These are phyloP conservation scores for Pichia thaimueangensis DNA, from an alignment of 805 yeast genomes.

Conservation along the genomic window DNA sequence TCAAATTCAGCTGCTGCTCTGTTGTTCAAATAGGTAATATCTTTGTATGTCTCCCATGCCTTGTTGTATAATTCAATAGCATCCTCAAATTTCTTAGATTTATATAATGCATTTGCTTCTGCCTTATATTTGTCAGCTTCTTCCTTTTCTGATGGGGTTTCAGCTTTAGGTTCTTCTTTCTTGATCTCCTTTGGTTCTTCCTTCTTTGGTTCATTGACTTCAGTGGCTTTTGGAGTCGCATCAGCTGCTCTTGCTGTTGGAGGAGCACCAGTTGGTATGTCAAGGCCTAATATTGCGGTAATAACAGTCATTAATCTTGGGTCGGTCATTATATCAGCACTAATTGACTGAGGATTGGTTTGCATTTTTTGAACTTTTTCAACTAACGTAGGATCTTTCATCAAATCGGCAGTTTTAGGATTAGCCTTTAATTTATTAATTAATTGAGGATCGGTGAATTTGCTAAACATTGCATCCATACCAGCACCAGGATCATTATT, in stretches of 20 bases:
- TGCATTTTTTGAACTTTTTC: slow-evolving; percentile 56
- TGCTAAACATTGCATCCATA: slow-evolving; percentile 62
- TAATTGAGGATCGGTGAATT: slow-evolving; percentile 57
- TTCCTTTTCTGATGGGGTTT: slow-evolving; percentile 28
- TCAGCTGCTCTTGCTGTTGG: slow-evolving; percentile 16
- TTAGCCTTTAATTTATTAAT: slow-evolving; percentile 68
- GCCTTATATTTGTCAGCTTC: slow-evolving; percentile 70
- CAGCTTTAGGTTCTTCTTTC: slow-evolving; percentile 27
- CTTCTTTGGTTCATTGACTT: slow-evolving; percentile 23
- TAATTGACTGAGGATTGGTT: slow-evolving; percentile 68
- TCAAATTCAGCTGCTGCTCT: slow-evolving; percentile 97
- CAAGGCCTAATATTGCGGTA: slow-evolving; percentile 81
- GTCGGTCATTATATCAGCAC: slow-evolving; percentile 66
- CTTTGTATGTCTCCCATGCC: slow-evolving; percentile 78
- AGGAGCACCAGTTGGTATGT: slow-evolving; percentile 38
- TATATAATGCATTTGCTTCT: slow-evolving; percentile 81
- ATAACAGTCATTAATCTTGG: slow-evolving; percentile 84
- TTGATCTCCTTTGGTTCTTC: slow-evolving; percentile 3
- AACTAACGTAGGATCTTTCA: slow-evolving; percentile 84
- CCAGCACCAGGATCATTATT: slow-evolving; percentile 35
- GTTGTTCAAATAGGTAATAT: slow-evolving; percentile 91
- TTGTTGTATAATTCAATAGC: slow-evolving; percentile 81
- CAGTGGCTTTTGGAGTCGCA: slow-evolving; percentile 23
- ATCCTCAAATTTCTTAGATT: slow-evolving; percentile 81
- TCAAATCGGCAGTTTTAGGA: slow-evolving; percentile 80